phyloP scores from a whole-genome alignment of 495 filamentous ascomycete species.

The Poronia punctata region DNA sequence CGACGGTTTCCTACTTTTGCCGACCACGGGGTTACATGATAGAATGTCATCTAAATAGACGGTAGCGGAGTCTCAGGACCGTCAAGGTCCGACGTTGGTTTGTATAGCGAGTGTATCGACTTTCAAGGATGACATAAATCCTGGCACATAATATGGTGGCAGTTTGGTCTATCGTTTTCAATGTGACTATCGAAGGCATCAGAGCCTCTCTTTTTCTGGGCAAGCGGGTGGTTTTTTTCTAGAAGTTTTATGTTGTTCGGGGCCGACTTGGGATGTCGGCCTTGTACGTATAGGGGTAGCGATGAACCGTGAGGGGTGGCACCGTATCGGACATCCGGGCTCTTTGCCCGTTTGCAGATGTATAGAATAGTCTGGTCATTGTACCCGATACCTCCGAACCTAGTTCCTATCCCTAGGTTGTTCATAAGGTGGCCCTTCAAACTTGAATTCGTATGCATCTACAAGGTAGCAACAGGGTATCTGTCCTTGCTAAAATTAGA shows the following conservation, averaged over 20 bases:
- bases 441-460: no score
- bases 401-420: no score
- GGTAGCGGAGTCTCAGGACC: constrained; percentile 5
- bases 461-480: no score
- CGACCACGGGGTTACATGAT: constrained; percentile 5
- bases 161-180: not conserved
- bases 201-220: no score
- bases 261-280: no score
- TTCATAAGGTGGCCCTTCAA: no score
- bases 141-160: not conserved
- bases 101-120: constrained; percentile 1
- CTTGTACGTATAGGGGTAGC: no score
- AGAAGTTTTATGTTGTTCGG: no score
- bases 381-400: no score
- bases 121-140: not conserved
- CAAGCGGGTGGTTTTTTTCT: no score
- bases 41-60: constrained; percentile 9
- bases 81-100: constrained; percentile 2
- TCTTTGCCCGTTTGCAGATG: not conserved
- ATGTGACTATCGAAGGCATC: not conserved
- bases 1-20: not conserved
- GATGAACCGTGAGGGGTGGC: no score
- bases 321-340: not conserved
- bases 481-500: no score
- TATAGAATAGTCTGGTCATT: not conserved